Evolutionary conservation across 805 yeast genomes (phyloP).

Genomic region (Limtongia smithiae): DNA sequence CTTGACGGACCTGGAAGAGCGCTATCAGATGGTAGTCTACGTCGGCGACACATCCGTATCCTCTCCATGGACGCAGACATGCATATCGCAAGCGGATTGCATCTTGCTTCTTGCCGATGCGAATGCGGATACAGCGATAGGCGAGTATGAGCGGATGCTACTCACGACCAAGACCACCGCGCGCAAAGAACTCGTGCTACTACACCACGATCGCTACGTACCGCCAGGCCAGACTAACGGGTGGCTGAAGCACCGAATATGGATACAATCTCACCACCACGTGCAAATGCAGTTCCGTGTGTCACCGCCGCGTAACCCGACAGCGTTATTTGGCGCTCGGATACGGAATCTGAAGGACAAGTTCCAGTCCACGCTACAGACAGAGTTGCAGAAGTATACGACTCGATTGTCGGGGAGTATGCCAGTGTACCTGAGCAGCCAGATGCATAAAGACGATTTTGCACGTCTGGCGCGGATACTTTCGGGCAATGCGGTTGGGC

Average conservation of each 20-base stretch:
- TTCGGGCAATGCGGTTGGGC: slow-evolving; percentile 90
- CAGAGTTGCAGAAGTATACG: slow-evolving; percentile 35
- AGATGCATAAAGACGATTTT: slow-evolving; percentile 79
- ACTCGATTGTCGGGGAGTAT: slow-evolving; percentile 8
- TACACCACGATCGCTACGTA: slow-evolving; percentile 81
- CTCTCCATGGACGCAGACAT: slow-evolving; percentile 87
- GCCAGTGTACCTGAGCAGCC: slow-evolving; percentile 38
- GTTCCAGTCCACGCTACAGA: slow-evolving; percentile 35
- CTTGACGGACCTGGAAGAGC: slow-evolving; percentile 86
- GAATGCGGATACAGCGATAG: slow-evolving; percentile 61
- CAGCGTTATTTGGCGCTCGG: slow-evolving; percentile 14
- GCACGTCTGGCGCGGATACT: slow-evolving; percentile 81
- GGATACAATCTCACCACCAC: slow-evolving; percentile 95
- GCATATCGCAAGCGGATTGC: slow-evolving; percentile 94
- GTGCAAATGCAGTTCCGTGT: slow-evolving; percentile 57
- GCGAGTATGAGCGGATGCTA: slow-evolving; percentile 79
- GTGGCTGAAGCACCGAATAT: slow-evolving; percentile 80
- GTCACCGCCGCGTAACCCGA: slow-evolving; percentile 13
- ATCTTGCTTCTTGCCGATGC: slow-evolving; percentile 87
- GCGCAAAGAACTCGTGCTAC: slow-evolving; percentile 75
- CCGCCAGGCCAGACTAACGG: slow-evolving; percentile 77
- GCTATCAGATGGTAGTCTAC: slow-evolving; percentile 81
- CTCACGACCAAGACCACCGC: slow-evolving; percentile 78
- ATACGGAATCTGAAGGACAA: slow-evolving; percentile 33
- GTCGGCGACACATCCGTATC: slow-evolving; percentile 80